Evolutionary conservation across 257 asterid genomes (phyloP).

Genomic region (Solanum chilense): DNA sequence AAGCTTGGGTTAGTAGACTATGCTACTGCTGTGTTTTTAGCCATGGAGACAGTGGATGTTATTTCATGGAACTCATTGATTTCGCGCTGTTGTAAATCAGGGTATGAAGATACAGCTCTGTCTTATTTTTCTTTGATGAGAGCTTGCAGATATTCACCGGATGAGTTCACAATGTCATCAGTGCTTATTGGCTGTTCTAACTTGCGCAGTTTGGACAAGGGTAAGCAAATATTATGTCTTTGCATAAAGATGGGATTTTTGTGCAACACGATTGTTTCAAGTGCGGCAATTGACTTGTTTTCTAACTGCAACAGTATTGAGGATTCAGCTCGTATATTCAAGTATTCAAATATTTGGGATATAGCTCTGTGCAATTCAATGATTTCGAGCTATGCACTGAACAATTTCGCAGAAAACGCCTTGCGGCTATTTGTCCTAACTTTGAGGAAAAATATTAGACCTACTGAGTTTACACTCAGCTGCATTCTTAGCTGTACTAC

Average conservation of each 20-base stretch:
- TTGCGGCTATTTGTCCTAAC: conserved; percentile 29
- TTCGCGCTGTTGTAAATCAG: conserved; percentile 41
- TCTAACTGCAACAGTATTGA: conserved; percentile 62
- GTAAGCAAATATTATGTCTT: conserved; percentile 43
- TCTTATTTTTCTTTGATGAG: conserved; percentile 34
- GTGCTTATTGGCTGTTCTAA: conserved; percentile 43
- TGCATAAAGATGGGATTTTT: conserved; percentile 46
- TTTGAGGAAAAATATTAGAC: conserved; percentile 29
- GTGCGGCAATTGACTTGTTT: conserved; percentile 61
- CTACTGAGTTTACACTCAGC: conserved; percentile 55
- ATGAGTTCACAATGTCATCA: conserved; percentile 45
- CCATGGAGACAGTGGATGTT: conserved; percentile 47
- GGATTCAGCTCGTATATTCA: conserved; percentile 29
- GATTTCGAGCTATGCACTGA: conserved; percentile 51
- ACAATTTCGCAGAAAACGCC: conserved; percentile 33
- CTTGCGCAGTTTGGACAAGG: conserved; percentile 44
- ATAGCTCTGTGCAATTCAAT: conserved; percentile 46
- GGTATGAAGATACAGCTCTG: conserved; percentile 27
- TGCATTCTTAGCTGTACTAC: conserved; percentile 36
- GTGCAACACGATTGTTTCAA: conserved; percentile 40
- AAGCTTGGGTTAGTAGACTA: conserved; percentile 47
- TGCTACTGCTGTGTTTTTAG: conserved; percentile 41
- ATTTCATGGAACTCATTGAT: conserved; percentile 74
- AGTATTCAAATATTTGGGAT: conserved; percentile 27
- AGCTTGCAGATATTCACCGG: conserved; percentile 21